Conservation (phyloP, 306 rosid species). For the Citrullus mucosospermus region DNA sequence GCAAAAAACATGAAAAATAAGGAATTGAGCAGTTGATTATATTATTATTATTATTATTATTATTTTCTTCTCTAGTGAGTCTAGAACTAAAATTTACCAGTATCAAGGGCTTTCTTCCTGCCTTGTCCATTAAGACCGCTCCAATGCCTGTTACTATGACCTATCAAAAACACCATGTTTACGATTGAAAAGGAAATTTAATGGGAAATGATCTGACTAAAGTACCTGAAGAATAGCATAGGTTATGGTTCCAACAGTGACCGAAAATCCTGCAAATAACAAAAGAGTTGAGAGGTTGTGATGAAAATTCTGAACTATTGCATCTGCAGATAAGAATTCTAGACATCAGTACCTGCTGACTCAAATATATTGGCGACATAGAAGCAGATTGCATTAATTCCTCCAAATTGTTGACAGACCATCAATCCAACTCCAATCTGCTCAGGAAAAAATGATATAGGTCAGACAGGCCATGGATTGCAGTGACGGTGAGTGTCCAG, state of each 20-base stretch:
- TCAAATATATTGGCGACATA: slow-evolving; percentile 68
- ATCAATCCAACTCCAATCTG: slow-evolving; percentile 84
- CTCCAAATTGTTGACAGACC: slow-evolving; percentile 91
- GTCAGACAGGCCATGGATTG: not conserved
- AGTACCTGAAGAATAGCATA: slow-evolving; percentile 71
- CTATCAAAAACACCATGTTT: slow-evolving; percentile 23
- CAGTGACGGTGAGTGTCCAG: not conserved
- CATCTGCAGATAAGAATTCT: not conserved
- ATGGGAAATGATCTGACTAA: not conserved
- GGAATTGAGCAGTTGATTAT: not conserved
- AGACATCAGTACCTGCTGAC: slow-evolving; percentile 42
- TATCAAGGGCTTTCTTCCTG: slow-evolving; percentile 77
- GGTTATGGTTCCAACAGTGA: slow-evolving; percentile 37
- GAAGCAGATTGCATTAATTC: slow-evolving; percentile 75
- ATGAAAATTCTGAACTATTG: not conserved
- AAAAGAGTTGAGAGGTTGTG: not conserved
- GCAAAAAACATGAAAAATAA: slow-evolving; percentile 4
- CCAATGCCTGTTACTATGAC: slow-evolving; percentile 51
- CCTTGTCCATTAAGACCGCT: slow-evolving; percentile 48
- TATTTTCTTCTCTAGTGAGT: not conserved
- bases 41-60: no score
- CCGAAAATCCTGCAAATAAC: slow-evolving; percentile 48
- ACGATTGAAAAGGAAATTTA: not conserved
- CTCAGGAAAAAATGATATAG: not conserved
- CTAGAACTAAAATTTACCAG: slow-evolving; percentile 29